Base-by-base conservation (phyloP, 2,329 filamentous ascomycete species). In the Coniochaeta hoffmannii region DNA sequence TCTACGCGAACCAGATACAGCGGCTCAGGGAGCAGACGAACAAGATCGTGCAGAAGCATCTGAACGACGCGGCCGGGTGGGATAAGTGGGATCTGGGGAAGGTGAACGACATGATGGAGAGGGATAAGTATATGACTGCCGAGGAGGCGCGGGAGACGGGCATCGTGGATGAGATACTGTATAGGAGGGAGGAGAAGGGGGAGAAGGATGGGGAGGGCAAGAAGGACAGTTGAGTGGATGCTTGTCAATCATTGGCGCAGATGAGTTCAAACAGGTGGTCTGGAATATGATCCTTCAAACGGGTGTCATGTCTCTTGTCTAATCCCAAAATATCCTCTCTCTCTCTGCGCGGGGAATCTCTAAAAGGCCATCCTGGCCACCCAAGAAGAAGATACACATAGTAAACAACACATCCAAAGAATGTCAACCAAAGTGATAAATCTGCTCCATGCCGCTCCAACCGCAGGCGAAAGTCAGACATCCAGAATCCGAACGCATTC, bases 1-100 rank as follows among this genome's bases (percentile, higher is more conserved):
- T 99, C 60, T 96, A 99, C 68, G 94, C 94, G 5, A 97, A 92
- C 67, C 93, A 99, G 77, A 99, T 99, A 56, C 79, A 97, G 68
- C 80, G 91, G 57, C 87, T 96, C 55, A 81, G 94, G 57, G 82
- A 86, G 60, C 88, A 93, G 73, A 76, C 97, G 64, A 97, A 99
- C 70, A 80, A 86, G 73, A 97, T 99, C 57, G 97, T 97, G 69
- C 83, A 86, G 69, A 75, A 79, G 53, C 94, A 99, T 70, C 76
- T 99, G 66, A 97, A 92, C 64, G 87, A 83, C 69, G 78, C 85
- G 53, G 81, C 89, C 66, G 86, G 82, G 1, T 68, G 88, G 58
- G 89, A 95, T 22, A 89, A 90, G 71, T 86, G 90, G 69, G 85
- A 79, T 32, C 66, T 96, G 34, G 86, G 91, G 51, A 88, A 95